Base-by-base conservation (phyloP, 2,329 filamentous ascomycete species). In the Cadophora malorum region DNA sequence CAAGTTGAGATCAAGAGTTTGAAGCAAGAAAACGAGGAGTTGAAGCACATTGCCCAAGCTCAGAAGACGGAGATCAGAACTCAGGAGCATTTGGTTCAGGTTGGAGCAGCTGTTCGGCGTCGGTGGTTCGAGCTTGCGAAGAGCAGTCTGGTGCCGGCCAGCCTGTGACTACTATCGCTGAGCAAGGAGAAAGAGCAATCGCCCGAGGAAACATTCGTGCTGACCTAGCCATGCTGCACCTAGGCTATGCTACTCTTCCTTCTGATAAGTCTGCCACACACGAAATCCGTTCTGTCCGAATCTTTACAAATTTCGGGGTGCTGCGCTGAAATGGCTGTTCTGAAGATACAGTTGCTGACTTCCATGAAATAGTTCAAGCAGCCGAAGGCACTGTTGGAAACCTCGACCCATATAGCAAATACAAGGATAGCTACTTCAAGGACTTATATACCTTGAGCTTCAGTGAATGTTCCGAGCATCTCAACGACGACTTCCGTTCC, bases 391-490 rank as follows among this genome's bases (percentile, higher is more conserved):
- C 21, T 23, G 1, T 16, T 35, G 31, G 35, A 59, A 6, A 21
- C 33, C 23, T 35, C 6, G 31, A 35, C 12, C 10, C 35, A 10
- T 33, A 59, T 16, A 9, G 4, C n/a, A 59, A 10, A n/a, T 59
- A 59, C 33, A 59, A 59, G 35, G n/a, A 59, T 23, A n/a, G 12
- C 5, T 59, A 38, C 9, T 59, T 59, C 31, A 59, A 59, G 6
- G n/a, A 59, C 9, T 14, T 59, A 8, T 59, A 59, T 23, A 35
- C 33, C 19, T 5, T 16, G 21, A 23, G 19, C 19, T 59, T 41
- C 56, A 41, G 35, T 14, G n/a, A 41, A 10, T 31, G 45, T 23
- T 1, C 19, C 31, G 4, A 38, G 6, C 31, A n/a, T 41, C 35
- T 35, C 33, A 41, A 45, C n/a, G 10, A 59, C 3, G 10, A 41